These are phyloP conservation scores for Pleurotus citrinopileatus DNA, from an alignment of 768 basidiomycete species.

Conservation along the genomic window DNA sequence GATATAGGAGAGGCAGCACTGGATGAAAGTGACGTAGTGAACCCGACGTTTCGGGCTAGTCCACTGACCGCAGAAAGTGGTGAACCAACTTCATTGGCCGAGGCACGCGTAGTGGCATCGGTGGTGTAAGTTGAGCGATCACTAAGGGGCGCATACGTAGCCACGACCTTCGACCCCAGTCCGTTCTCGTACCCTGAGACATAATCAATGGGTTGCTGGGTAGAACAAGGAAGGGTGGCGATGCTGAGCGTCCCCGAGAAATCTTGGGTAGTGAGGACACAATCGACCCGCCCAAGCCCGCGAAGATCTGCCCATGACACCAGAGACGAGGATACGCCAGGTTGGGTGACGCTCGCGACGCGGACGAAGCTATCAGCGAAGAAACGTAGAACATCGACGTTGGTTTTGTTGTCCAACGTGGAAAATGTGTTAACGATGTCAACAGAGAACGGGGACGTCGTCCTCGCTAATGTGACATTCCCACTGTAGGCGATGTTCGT, in stretches of 20 bases:
- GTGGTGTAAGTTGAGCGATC: background rate
- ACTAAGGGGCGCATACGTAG: background rate
- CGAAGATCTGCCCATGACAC: constrained; percentile 4
- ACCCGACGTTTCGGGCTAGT: background rate
- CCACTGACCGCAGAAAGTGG: background rate
- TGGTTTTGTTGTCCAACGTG: background rate
- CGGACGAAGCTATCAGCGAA: constrained; percentile 1
- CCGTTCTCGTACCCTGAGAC: background rate
- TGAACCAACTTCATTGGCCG: background rate
- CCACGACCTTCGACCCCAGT: background rate
- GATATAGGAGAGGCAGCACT: background rate
- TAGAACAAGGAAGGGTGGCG: constrained; percentile 2
- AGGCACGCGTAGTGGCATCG: background rate
- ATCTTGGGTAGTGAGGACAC: background rate
- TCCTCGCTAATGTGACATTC: constrained; percentile 3
- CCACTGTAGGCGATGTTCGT: constrained; percentile 3
- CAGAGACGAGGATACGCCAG: background rate
- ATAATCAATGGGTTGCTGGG: background rate
- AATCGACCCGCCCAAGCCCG: background rate
- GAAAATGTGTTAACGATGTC: constrained; percentile 2
- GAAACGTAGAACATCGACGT: constrained; percentile 1
- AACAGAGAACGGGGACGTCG: background rate
- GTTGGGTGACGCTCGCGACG: background rate
- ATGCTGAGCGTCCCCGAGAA: background rate
- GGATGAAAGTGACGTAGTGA: background rate